Percentiles rank a stretch among this genome's conserved stretches.
Evolutionary conservation across 352 stramenopile species (phyloP).

Genomic region (Phytophthora crassamura): DNA sequence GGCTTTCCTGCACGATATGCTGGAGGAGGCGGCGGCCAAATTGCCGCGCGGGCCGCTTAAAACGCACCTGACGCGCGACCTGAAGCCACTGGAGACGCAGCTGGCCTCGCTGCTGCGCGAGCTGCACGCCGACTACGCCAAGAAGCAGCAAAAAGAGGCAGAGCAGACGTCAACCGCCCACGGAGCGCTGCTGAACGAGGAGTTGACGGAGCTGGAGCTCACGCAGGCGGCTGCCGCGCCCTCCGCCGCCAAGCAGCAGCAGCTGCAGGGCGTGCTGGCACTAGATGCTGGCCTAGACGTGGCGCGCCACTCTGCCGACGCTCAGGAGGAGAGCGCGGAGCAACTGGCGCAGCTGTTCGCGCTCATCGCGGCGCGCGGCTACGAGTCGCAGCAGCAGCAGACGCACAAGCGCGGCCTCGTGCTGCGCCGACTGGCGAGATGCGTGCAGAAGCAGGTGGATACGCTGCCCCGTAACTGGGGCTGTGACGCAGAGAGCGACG

Average conservation of each 20-base stretch:
- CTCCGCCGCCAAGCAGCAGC: conserved; percentile 24
- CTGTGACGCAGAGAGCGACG: conserved; percentile 21
- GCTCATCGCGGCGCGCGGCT: conserved; percentile 48
- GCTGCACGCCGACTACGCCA: conserved; percentile 34
- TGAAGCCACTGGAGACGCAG: conserved; percentile 30
- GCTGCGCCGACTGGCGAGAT: conserved; percentile 34
- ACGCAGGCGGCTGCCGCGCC: conserved; percentile 28
- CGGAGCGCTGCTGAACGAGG: conserved; percentile 53
- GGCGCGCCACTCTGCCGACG: not conserved
- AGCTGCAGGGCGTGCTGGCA: conserved; percentile 46
- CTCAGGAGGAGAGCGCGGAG: conserved; percentile 23
- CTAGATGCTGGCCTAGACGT: conserved; percentile 37
- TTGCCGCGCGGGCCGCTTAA: conserved; percentile 60
- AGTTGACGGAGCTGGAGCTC: conserved; percentile 61
- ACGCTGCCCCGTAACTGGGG: conserved; percentile 43
- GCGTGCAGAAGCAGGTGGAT: conserved; percentile 27
- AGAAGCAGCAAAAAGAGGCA: conserved; percentile 17
- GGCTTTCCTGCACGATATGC: too few relatives aligned
- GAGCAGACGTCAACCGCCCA: not conserved
- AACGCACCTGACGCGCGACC: conserved; percentile 47
- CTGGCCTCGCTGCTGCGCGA: conserved; percentile 45
- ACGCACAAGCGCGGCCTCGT: conserved; percentile 48
- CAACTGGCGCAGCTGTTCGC: conserved; percentile 41
- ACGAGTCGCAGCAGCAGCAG: conserved; percentile 42
- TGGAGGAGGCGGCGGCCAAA: conserved; percentile 67